Base-by-base conservation (phyloP, 2,329 filamentous ascomycete species). In the Sphaerulina vaccinii region DNA sequence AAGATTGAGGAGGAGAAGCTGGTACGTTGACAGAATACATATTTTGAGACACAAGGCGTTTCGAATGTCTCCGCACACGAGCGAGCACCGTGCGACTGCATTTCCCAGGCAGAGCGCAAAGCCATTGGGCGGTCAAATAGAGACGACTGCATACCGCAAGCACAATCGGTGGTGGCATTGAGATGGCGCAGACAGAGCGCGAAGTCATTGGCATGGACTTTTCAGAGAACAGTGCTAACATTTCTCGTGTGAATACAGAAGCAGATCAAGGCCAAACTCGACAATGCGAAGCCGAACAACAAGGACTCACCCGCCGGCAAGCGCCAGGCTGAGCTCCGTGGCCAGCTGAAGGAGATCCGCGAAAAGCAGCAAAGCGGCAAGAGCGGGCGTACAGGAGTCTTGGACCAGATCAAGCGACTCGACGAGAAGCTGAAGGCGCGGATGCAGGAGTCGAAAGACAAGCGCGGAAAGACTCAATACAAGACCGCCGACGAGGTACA, bases 401-500 rank as follows among this genome's bases (percentile, higher is more conserved):
- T 89, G 65, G 91, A 96, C 66, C 89, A 95, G 75, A 88, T 96
- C 76, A 95, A 93, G 81, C 85, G 86, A 62, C 83, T 96, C 54
- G 91, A 97, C 64, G 86, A 91, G 69, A 87, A 90, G 70, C 79
- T 99, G 67, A 92, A 92, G 76, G 84, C 85, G 65, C 86, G 88
- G 61, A 85, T 95, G 62, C 77, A 81, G 61, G 90, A 96, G 75
- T 88, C 95, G 71, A 97, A 96, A 81, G 81, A 79, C 50, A 87
- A 88, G 59, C 87, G 88, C 65, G 81, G 83, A 73, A 88, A 90
- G 70, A 80, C 95, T 55, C 77, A 83, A 47, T 97, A 86, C 83
- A 96, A 93, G 82, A 90, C 79, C 63, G 82, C 83, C 49, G 91
- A 96, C 52, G 93, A 97, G 58, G 77, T 99, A 60, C 90, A 97